Conservation (phyloP, 345 rosid genomes). For the Camelina sativa region DNA sequence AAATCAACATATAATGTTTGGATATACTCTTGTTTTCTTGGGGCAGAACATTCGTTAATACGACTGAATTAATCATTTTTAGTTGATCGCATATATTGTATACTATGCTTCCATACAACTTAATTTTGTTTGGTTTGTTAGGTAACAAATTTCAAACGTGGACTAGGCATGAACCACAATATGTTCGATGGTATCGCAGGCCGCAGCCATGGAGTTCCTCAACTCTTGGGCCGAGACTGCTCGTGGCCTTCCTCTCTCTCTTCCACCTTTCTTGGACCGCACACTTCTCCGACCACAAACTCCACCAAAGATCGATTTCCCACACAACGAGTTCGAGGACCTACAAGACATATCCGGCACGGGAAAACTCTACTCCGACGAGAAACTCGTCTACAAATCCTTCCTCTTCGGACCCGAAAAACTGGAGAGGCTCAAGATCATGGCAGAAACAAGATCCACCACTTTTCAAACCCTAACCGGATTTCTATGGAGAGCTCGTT, state of each 20-base stretch:
- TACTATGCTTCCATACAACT: slow-evolving; percentile 29
- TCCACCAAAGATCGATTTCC: slow-evolving; percentile 60
- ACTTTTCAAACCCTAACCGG: slow-evolving; percentile 80
- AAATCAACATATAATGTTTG: neutral
- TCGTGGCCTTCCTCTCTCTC: slow-evolving; percentile 66
- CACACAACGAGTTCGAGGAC: slow-evolving; percentile 75
- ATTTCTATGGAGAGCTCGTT: slow-evolving; percentile 80
- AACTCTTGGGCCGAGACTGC: slow-evolving; percentile 87
- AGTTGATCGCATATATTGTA: neutral
- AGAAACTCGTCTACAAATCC: slow-evolving; percentile 64
- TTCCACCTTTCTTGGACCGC: slow-evolving; percentile 69
- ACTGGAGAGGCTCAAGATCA: slow-evolving; percentile 65
- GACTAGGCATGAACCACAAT: slow-evolving; percentile 79
- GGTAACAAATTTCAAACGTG: no score
- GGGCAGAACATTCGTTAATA: neutral
- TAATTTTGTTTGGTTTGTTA: no score
- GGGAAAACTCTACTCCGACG: slow-evolving; percentile 63
- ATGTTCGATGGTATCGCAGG: slow-evolving; percentile 89
- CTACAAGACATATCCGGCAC: slow-evolving; percentile 68
- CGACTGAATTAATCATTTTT: neutral
- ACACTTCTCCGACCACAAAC: slow-evolving; percentile 59
- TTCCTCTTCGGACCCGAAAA: slow-evolving; percentile 70
- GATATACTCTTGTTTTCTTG: neutral
- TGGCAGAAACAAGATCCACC: slow-evolving; percentile 57
- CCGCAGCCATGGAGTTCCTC: slow-evolving; percentile 82